phyloP scores from a whole-genome alignment of 2,329 filamentous ascomycete species.

The Neoascochyta sp. region DNA sequence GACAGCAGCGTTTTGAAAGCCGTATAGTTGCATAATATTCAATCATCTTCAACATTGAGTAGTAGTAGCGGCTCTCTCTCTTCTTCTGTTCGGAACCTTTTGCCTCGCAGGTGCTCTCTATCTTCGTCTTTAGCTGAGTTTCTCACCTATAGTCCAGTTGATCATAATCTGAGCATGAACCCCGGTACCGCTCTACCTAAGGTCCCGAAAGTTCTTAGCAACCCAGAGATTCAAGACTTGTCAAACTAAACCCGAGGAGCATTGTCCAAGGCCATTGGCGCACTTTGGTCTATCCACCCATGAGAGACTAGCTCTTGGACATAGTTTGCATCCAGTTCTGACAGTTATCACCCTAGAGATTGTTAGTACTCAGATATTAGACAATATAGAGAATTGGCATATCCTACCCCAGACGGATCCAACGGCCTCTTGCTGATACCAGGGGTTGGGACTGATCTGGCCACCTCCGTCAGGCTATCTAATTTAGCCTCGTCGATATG shows the following conservation, averaged over 20 bases:
- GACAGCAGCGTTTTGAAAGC: background rate
- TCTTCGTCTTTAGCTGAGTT: background rate
- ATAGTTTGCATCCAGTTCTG: background rate
- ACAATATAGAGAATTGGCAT: background rate
- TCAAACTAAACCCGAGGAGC: background rate
- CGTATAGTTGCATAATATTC: background rate
- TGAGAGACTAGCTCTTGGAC: background rate
- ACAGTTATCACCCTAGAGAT: background rate
- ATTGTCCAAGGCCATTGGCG: background rate
- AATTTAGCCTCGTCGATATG: constrained; percentile 1
- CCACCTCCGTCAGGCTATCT: background rate
- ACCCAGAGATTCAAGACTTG: background rate
- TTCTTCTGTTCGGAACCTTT: background rate
- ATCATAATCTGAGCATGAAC: background rate
- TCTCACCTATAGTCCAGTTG: background rate
- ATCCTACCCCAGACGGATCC: constrained; percentile 2
- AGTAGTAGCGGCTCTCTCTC: background rate
- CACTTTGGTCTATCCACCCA: background rate
- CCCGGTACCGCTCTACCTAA: background rate
- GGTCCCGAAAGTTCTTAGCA: background rate
- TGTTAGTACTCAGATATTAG: background rate
- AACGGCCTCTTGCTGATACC: constrained; percentile 1
- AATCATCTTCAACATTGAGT: constrained; percentile 1
- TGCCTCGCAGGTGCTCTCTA: background rate
- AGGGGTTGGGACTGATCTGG: background rate